Base-by-base conservation (phyloP, 2,329 filamentous ascomycete species). In the Beauveria scarabaeidicola region DNA sequence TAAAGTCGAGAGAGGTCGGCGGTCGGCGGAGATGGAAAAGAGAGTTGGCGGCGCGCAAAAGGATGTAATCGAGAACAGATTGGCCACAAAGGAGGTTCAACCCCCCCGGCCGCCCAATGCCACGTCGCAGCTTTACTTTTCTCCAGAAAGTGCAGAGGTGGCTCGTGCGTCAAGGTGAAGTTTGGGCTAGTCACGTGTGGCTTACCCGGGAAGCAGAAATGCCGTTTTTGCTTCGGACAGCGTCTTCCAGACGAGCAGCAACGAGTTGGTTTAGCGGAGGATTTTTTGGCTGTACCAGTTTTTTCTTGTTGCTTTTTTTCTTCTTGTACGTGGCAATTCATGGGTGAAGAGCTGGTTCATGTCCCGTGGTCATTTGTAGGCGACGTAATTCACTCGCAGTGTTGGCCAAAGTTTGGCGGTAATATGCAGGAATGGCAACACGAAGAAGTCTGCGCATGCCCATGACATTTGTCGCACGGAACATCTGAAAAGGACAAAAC, bases 51-150 rank as follows among this genome's bases (percentile, higher is more conserved):
- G n/a, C 40, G 48, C 27, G 58, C 41, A 40, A 40, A 46, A 57
- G 32, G 40, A 32, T 58, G 40, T 46, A 36, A 38, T 59, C 23
- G 48, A 52, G 57, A 56, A 59, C 50, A 52, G 56, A 50, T 46
- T 59, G 57, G 57, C 57, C 57, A 59, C 57, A 59, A 59, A 59
- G 57, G 57, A 59, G 57, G 50, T 52, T 52, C n/a, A 19, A 44
- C 43, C 25, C 41, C 36, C 25, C 38, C 11, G 5, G 25, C 38
- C 40, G 15, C 17, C 50, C 50, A 52, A 52, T 53, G 51, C 51
- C 51, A 53, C 51, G 51, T 53, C 51, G 51, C 51, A 52, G 48
- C 46, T 54, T 25, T 40, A 32, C 51, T 41, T 40, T 40, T 44
- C 52, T 40, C 52, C 40, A 44, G 32, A 54, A 44, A 29, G 13